Evolutionary conservation across 495 filamentous ascomycete genomes (phyloP).

Genomic region (Penicillium cinerascens): DNA sequence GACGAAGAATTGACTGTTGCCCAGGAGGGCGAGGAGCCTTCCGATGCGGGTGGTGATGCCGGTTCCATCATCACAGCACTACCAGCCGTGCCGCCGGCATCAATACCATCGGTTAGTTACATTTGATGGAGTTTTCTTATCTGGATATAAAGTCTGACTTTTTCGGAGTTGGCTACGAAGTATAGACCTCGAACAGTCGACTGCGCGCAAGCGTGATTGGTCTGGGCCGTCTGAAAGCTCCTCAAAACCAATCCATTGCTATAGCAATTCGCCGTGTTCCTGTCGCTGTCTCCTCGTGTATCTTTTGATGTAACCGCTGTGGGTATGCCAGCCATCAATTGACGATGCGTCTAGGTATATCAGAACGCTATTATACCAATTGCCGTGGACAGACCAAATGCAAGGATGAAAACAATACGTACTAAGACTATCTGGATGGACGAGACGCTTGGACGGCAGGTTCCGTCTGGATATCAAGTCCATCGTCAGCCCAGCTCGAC

Average conservation of each 20-base stretch:
- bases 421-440: neutral
- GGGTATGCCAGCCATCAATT: no score
- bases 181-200: constrained; percentile 15
- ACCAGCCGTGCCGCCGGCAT: constrained; percentile 25
- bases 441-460: neutral
- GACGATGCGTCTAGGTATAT: no score
- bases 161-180: neutral
- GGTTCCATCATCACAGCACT: constrained; percentile 40
- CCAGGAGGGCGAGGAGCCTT: neutral
- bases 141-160: neutral
- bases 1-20: constrained; percentile 20
- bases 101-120: constrained; percentile 1
- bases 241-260: neutral
- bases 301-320: no score
- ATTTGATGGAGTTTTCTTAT: neutral
- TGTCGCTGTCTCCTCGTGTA: no score
- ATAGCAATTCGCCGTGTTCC: no score
- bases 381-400: neutral
- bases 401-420: neutral
- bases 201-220: constrained; percentile 9
- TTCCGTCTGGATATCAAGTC: neutral
- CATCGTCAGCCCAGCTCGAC: neutral
- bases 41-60: constrained; percentile 11
- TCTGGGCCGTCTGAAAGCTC: neutral
- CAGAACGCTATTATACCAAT: no score